phyloP scores from a whole-genome alignment of 2,329 filamentous ascomycete genomes.

The Aspergillus aculeatinus region DNA sequence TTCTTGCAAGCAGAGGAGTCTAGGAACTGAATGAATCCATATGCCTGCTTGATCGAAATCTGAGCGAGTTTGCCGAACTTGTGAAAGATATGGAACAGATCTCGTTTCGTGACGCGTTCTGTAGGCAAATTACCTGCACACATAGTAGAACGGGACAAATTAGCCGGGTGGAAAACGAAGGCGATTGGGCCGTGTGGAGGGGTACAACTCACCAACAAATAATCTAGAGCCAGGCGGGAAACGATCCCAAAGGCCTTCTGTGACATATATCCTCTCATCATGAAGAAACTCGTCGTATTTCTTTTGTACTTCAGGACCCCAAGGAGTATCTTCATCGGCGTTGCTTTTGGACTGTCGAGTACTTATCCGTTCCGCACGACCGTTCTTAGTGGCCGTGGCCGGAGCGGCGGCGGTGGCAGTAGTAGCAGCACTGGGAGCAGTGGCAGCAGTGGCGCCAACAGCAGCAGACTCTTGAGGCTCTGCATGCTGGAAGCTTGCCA shows the following conservation, averaged over 20 bases:
- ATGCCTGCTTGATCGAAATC: conserved; percentile 93
- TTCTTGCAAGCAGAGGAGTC: conserved; percentile 69
- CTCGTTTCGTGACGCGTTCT: conserved; percentile 88
- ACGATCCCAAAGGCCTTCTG: conserved; percentile 53
- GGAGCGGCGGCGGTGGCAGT: background rate
- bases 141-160: conserved; percentile 7
- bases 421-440: background rate
- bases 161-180: background rate
- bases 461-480: conserved; percentile 23
- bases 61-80: conserved; percentile 84
- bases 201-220: conserved; percentile 47
- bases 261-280: conserved; percentile 52
- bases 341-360: conserved; percentile 21
- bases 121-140: conserved; percentile 79
- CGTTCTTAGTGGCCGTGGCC: conserved; percentile 22
- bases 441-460: background rate
- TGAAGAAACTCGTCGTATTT: conserved; percentile 53
- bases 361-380: conserved; percentile 28
- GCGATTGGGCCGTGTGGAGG: background rate
- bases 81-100: conserved; percentile 89
- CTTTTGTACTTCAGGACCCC: conserved; percentile 50
- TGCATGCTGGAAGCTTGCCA: conserved; percentile 41
- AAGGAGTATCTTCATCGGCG: conserved; percentile 45
- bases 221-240: conserved; percentile 50
- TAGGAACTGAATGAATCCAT: conserved; percentile 94